Evolutionary conservation across 1,284 basidiomycete genomes (phyloP), one percentile per base, ranked within the genome.

Genomic region (Ceratobasidium sp.): DNA sequence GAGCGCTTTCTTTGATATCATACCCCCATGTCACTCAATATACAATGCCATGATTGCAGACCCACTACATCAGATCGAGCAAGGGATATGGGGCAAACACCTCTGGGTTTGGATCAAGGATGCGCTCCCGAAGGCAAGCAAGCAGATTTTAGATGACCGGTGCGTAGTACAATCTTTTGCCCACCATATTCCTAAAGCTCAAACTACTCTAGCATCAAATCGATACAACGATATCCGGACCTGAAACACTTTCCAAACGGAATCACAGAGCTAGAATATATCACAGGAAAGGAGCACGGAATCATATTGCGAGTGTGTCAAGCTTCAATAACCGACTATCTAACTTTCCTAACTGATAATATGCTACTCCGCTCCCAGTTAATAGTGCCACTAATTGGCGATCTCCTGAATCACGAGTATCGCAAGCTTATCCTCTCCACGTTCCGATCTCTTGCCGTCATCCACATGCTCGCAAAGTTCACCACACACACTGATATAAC

Each of bases 11-110:
- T 33, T 58, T 2, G 56, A 58, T 28, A 15, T 58, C 2, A 58
- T 58, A 13, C 56, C 56, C 6, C 56, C 28, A 15, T 15, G 31
- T 7, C 56, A 58, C 20, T 58, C 56, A 11, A 58, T 58, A 33
- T 58, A 58, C 23, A 13, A 13, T 33, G 56, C 56, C 2, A 58
- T 58, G 10, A 37, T 58, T 20, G 56, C 56, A 26, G 28, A 58
- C 13, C 56, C 56, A n/a, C 56, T 58, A 0, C 56, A 58, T 20
- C 56, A 58, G 10, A 58, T 58, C 26, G 56, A 58, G 33, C 56
- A 58, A 58, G 56, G 56, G 3, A 20, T 58, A 13, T 58, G 56
- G 56, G 56, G 56, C 11, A 58, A 58, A n/a, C 56, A 58, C 28
- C 17, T 58, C 15, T 58, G 56, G 28, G 17, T 20, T 3, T 58